Evolutionary conservation across 176 grass and related monocot species (phyloP).

Genomic region (Alopecurus myosuroides): DNA sequence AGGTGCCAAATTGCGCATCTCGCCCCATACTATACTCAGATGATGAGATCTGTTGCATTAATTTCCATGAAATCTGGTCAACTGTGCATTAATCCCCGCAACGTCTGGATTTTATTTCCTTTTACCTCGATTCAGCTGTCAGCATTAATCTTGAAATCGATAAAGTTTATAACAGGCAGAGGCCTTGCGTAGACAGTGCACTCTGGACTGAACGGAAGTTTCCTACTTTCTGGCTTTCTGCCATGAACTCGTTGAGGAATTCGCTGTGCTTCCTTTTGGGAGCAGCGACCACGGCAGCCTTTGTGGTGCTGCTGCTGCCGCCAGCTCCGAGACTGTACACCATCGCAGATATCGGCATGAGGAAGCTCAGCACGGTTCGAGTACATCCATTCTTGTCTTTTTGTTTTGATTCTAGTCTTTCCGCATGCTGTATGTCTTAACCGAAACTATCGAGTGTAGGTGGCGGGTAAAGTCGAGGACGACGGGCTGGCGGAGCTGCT

Average conservation of each 20-base stretch:
- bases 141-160: background rate
- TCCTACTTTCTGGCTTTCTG: background rate
- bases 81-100: background rate
- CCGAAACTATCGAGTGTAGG: no score
- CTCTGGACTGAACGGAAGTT: background rate
- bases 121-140: background rate
- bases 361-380: background rate
- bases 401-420: background rate
- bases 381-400: background rate
- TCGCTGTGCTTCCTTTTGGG: background rate
- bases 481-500: background rate
- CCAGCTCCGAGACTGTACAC: background rate
- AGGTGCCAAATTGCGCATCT: no score
- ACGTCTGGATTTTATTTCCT: background rate
- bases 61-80: background rate
- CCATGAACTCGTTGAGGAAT: background rate
- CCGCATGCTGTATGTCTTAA: no score
- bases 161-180: no score
- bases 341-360: background rate
- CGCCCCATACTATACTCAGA: background rate
- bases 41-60: no score
- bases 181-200: no score
- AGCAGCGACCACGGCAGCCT: background rate
- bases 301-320: background rate
- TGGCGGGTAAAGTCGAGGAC: background rate